phyloP scores from a whole-genome alignment of 2,329 filamentous ascomycete genomes.

The Colletotrichum orchidophilum region DNA sequence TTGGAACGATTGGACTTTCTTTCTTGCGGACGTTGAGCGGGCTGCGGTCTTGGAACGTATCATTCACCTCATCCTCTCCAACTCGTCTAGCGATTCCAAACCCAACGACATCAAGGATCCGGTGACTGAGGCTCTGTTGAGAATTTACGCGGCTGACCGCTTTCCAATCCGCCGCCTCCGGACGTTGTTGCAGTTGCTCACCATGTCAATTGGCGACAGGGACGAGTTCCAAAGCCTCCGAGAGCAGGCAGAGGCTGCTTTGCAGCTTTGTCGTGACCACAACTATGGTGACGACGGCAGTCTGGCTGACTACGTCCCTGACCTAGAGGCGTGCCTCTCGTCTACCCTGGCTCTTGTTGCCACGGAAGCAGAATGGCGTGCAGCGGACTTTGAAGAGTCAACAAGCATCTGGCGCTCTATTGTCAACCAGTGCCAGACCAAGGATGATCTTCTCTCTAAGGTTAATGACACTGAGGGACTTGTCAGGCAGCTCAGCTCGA shows the following conservation, averaged over 20 bases:
- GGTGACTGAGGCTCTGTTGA: constrained; percentile 56
- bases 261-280: constrained; percentile 47
- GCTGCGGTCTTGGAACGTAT: constrained; percentile 70
- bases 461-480: constrained; percentile 62
- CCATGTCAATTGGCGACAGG: constrained; percentile 57
- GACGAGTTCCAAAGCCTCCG: constrained; percentile 50
- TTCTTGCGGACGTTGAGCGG: constrained; percentile 61
- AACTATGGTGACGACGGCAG: constrained; percentile 55
- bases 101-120: constrained; percentile 50
- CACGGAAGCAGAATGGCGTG: constrained; percentile 43
- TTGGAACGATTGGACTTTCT: constrained; percentile 65
- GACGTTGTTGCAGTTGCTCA: constrained; percentile 59
- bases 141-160: constrained; percentile 58
- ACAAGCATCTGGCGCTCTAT: constrained; percentile 57
- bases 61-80: constrained; percentile 58
- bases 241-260: constrained; percentile 49
- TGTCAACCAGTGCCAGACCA: constrained; percentile 48
- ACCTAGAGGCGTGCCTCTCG: constrained; percentile 56
- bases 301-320: constrained; percentile 55
- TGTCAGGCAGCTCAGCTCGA: constrained; percentile 58
- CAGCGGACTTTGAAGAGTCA: constrained; percentile 46
- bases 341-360: constrained; percentile 56
- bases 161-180: constrained; percentile 64
- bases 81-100: constrained; percentile 44
- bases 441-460: constrained; percentile 50